Evolutionary conservation across 257 asterid species (phyloP), one percentile per base, ranked within the genome.

Genomic region (Plantago elongata): DNA sequence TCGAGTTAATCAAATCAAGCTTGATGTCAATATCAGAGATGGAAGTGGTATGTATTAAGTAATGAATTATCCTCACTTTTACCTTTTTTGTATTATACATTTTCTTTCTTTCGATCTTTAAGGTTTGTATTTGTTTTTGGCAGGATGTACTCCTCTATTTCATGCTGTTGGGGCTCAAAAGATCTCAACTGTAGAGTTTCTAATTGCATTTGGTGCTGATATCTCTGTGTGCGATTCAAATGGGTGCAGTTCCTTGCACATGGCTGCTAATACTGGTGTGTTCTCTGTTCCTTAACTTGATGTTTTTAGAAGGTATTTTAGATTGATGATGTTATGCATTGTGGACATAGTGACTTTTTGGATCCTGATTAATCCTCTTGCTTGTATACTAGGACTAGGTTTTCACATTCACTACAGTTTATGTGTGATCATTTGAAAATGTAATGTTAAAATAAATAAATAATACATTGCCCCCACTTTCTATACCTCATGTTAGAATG

Each of bases 141-240:
- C 74, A 71, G 77, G 77, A 14, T 18, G 54, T 2, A 75, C 74
- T 11, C 69, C 77, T 55, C 60, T 75, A 64, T n/a, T 12, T 29
- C 45, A 16, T 15, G 77, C 80, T 38, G 29, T 60, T 30, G 5
- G 14, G 48, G n/a, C 14, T 37, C 45, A 49, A 17, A 47, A 30
- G 30, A 37, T 9, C 7, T 51, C 17, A 4, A 67, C 74, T 17
- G 45, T 70, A 2, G 4, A 2, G 10, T 59, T n/a, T 64, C 74
- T 75, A 7, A 34, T 71, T 34, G 51, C 63, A 11, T 15, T 38
- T 22, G 80, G 72, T 58, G 74, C 77, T 0, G 64, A 63, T 43
- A 50, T 60, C 30, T 60, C 29, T 17, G 52, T 11, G 7, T 55
- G 59, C 0, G 54, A 44, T 27, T 4, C 2, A 13, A 30, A 5